phyloP scores from a whole-genome alignment of 306 rosid species.

The Quercus suber region DNA sequence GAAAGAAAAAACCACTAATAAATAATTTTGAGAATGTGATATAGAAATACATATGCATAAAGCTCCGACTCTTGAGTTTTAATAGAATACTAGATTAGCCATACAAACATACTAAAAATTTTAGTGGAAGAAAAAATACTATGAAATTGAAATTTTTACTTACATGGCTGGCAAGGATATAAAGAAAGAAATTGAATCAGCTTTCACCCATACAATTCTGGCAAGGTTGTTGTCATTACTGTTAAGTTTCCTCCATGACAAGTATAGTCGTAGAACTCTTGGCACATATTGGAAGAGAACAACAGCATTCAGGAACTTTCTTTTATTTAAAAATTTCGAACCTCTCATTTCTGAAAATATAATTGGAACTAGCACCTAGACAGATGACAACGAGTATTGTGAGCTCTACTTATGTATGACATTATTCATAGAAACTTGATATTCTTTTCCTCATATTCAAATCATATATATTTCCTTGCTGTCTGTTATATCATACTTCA shows the following conservation, averaged over 20 bases:
- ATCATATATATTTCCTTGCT: no score
- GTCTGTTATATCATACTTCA: no score
- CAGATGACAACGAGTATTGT: constrained; percentile 14
- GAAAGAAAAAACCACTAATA: no score
- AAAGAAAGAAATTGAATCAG: constrained; percentile 83
- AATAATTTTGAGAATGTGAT: no score
- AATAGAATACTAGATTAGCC: no score
- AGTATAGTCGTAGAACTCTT: constrained; percentile 68
- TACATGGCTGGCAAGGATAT: constrained; percentile 96
- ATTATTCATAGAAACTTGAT: no score
- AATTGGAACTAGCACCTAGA: constrained; percentile 64
- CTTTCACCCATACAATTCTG: constrained; percentile 75
- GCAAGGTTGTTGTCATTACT: constrained; percentile 78
- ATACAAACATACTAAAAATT: no score
- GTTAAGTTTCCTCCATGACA: constrained; percentile 75
- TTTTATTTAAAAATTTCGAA: constrained; percentile 41
- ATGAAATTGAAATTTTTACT: constrained; percentile 11
- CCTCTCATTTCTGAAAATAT: constrained; percentile 48
- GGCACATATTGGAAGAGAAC: constrained; percentile 80
- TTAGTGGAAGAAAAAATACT: no score
- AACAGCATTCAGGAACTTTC: constrained; percentile 58
- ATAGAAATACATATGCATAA: no score
- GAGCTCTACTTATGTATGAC: not conserved
- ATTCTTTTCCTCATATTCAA: no score
- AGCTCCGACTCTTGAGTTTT: no score